These are phyloP conservation scores for Thermothielavioides terrestris DNA, from an alignment of 495 filamentous ascomycete genomes.

Conservation along the genomic window DNA sequence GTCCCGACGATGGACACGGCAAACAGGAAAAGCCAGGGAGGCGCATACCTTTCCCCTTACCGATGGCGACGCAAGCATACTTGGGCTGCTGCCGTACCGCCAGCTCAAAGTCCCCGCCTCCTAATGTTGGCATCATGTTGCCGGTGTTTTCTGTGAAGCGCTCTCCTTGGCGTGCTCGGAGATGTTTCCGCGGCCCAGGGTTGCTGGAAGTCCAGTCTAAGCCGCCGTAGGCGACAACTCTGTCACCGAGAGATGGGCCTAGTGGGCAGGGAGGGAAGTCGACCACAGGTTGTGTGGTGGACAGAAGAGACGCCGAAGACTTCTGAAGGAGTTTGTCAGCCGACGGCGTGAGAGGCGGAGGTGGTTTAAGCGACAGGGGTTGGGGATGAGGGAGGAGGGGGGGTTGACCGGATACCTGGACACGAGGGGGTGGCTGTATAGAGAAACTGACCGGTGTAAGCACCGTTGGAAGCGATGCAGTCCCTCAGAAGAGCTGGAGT, in stretches of 20 bases:
- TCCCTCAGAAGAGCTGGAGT: neutral
- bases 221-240: neutral
- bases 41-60: conserved; percentile 56
- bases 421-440: conserved; percentile 1
- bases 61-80: conserved; percentile 58
- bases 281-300: neutral
- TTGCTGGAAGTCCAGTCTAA: no score
- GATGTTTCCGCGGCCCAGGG: no score
- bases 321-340: neutral
- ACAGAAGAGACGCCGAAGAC: neutral
- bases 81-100: conserved; percentile 59
- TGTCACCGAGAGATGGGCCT: neutral
- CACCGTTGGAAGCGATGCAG: neutral
- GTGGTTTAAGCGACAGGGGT: neutral
- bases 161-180: no score
- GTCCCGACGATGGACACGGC: no score
- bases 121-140: conserved; percentile 10
- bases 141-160: neutral
- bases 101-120: conserved; percentile 33
- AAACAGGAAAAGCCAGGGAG: neutral
- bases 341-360: neutral
- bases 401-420: neutral
- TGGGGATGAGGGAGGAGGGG: neutral
- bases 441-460: conserved; percentile 1
- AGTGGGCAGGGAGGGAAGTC: neutral